Evolutionary conservation across 1,284 basidiomycete genomes (phyloP).

Genomic region (Sporisorium exsertum): DNA sequence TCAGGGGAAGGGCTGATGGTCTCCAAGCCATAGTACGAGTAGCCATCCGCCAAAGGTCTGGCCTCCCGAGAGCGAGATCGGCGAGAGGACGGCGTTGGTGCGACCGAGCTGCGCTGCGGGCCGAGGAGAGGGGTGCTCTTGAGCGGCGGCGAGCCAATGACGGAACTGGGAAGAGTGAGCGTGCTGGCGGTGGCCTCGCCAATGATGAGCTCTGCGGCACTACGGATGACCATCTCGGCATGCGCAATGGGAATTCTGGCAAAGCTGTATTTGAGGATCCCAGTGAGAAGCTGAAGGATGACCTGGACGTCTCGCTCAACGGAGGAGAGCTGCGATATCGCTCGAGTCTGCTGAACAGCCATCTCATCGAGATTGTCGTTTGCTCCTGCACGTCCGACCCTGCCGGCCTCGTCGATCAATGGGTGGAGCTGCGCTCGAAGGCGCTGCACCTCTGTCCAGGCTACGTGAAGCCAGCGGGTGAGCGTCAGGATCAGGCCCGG

Average conservation of each 20-base stretch:
- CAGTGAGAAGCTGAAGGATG: conserved; percentile 56
- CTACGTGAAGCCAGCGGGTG: conserved; percentile 50
- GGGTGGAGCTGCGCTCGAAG: conserved; percentile 42
- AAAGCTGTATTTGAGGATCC: conserved; percentile 66
- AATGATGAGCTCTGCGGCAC: conserved; percentile 49
- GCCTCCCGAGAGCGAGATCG: conserved; percentile 55
- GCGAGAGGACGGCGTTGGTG: conserved; percentile 23
- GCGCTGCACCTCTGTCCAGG: conserved; percentile 60
- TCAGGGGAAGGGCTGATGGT: conserved; percentile 47
- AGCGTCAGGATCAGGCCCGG: conserved; percentile 55
- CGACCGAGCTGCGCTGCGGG: conserved; percentile 19
- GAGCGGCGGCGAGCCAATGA: conserved; percentile 34
- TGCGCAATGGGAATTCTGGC: conserved; percentile 54
- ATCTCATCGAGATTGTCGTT: conserved; percentile 15
- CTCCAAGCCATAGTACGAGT: conserved; percentile 66
- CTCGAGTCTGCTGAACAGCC: conserved; percentile 16
- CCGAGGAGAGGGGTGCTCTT: conserved; percentile 31
- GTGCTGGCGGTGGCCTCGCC: conserved; percentile 35
- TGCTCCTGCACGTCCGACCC: conserved; percentile 14
- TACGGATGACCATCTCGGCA: conserved; percentile 52
- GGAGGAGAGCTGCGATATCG: conserved; percentile 31
- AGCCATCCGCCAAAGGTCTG: conserved; percentile 56
- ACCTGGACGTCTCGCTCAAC: conserved; percentile 56
- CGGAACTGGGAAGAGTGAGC: conserved; percentile 23
- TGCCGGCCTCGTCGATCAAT: conserved; percentile 20